Percentiles rank a stretch among this genome's conserved stretches.
These are phyloP conservation scores for Populus davidiana DNA, from an alignment of 345 rosid species.

Conservation along the genomic window DNA sequence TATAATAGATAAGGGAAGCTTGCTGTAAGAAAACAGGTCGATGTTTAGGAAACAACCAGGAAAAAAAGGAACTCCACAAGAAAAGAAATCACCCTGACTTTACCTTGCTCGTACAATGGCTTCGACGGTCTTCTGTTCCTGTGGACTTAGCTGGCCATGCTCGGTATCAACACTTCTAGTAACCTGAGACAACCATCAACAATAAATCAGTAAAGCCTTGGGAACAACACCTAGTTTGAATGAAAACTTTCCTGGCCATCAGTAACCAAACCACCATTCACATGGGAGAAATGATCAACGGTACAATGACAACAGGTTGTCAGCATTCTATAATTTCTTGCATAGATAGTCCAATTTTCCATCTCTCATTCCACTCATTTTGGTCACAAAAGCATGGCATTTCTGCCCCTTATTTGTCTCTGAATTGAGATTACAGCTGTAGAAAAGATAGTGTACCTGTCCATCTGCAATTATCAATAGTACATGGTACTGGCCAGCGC, in stretches of 20 bases:
- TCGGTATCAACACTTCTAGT: slow-evolving; percentile 30
- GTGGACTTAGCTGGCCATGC: slow-evolving; percentile 28
- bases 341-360: not conserved
- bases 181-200: slow-evolving; percentile 20
- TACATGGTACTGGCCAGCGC: slow-evolving; percentile 35
- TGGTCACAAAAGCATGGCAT: not conserved
- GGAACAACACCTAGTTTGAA: not conserved
- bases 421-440: not conserved
- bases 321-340: not conserved
- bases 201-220: not conserved
- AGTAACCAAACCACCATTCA: not conserved
- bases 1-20: slow-evolving; percentile 31
- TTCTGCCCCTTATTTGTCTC: not conserved
- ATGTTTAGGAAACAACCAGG: not conserved
- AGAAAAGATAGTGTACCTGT: slow-evolving; percentile 18
- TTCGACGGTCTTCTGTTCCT: slow-evolving; percentile 30
- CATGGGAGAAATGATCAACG: not conserved
- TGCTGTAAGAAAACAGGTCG: slow-evolving; percentile 13
- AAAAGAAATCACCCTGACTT: not conserved
- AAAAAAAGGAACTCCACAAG: not conserved
- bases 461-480: slow-evolving; percentile 33
- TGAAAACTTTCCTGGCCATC: not conserved
- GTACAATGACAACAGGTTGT: not conserved
- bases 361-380: not conserved
- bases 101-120: slow-evolving; percentile 33